A percentile compares a stretch with the other conserved stretches of the same genome.
These are phyloP conservation scores for Tuber microsphaerosporum DNA, from an alignment of 495 filamentous ascomycete species.

Conservation along the genomic window DNA sequence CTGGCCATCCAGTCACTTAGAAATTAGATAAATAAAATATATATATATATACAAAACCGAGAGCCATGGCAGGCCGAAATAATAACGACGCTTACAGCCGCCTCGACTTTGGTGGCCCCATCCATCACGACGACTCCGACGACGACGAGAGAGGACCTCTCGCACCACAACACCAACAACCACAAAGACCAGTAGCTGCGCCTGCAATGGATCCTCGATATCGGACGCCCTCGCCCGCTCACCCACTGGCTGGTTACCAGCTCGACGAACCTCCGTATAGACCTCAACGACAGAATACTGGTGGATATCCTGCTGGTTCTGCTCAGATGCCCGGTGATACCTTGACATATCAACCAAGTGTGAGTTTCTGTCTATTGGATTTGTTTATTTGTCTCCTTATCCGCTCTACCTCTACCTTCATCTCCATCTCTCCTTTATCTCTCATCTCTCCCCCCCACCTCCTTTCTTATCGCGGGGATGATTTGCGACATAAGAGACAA, in stretches of 20 bases:
- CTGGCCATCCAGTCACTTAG: neutral
- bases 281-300: constrained; percentile 37
- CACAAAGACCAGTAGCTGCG: constrained; percentile 13
- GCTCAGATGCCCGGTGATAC: constrained; percentile 31
- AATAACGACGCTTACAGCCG: constrained; percentile 35
- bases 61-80: constrained; percentile 28
- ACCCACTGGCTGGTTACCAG: constrained; percentile 35
- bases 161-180: constrained; percentile 4
- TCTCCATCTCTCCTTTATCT: neutral
- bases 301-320: constrained; percentile 29
- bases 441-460: neutral
- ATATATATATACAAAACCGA: neutral
- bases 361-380: constrained; percentile 22
- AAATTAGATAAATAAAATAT: neutral
- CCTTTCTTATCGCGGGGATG: constrained; percentile 6
- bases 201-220: constrained; percentile 30
- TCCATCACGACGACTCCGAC: constrained; percentile 30
- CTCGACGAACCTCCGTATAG: constrained; percentile 35
- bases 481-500: neutral
- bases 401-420: neutral
- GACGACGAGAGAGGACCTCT: constrained; percentile 24
- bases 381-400: neutral
- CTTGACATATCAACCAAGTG: constrained; percentile 38
- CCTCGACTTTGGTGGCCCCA: constrained; percentile 29
- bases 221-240: constrained; percentile 35